Evolutionary conservation across 129 eudicot genomes (phyloP).

Genomic region (Mikania micrantha): DNA sequence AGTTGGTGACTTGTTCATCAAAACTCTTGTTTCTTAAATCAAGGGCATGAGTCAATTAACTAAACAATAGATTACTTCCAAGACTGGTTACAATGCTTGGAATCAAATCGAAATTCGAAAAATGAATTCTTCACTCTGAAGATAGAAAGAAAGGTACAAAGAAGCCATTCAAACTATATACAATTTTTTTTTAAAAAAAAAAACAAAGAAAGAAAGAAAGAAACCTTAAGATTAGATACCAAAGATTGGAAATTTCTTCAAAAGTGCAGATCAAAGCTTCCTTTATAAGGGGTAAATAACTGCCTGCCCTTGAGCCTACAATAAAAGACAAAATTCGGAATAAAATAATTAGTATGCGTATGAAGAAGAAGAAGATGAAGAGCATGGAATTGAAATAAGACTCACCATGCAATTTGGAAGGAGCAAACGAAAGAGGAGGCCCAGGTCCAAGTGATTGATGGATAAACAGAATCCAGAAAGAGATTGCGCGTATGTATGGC

Average conservation of each 20-base stretch:
- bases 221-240: not conserved
- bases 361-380: not conserved
- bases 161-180: too few relatives aligned
- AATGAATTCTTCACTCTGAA: not conserved
- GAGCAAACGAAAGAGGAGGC: not conserved
- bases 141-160: not conserved
- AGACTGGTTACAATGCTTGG: not conserved
- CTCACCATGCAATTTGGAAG: not conserved
- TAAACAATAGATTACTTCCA: not conserved
- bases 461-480: not conserved
- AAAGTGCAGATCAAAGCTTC: not conserved
- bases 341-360: not conserved
- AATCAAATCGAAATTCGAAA: not conserved
- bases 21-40: not conserved
- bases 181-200: not conserved
- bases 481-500: conserved; percentile 8
- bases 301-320: not conserved
- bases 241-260: conserved; percentile 21
- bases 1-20: not conserved
- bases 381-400: conserved; percentile 9
- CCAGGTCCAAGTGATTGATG: not conserved
- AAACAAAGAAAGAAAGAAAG: not conserved
- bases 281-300: not conserved
- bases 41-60: not conserved
- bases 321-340: conserved; percentile 15